Evolutionary conservation across 495 filamentous ascomycete species (phyloP).

Genomic region (Talaromyces thailandensis): DNA sequence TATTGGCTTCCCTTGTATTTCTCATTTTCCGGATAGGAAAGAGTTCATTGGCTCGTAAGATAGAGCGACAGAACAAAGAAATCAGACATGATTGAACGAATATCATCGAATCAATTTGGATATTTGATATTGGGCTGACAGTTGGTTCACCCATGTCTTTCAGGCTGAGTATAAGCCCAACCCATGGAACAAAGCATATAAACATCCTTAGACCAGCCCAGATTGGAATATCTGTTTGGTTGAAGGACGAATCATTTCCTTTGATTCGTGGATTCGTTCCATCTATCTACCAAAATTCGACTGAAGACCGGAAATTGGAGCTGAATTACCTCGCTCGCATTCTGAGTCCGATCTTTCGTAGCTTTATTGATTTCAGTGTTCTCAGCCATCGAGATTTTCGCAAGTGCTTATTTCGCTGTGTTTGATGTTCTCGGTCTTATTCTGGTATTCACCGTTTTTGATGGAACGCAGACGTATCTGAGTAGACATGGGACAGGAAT

Average conservation of each 20-base stretch:
- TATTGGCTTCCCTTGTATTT: neutral
- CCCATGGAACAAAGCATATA: neutral
- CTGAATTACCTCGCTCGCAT: no score
- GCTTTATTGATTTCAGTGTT: no score
- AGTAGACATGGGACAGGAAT: no score
- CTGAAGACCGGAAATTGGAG: no score
- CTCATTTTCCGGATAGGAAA: neutral
- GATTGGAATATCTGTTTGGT: neutral
- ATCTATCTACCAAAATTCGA: no score
- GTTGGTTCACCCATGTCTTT: neutral
- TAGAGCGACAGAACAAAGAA: neutral
- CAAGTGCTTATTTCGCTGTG: no score
- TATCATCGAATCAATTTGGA: neutral
- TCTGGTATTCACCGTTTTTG: no score
- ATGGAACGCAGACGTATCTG: no score
- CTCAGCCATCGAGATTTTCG: no score
- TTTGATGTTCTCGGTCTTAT: no score
- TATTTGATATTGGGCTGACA: neutral
- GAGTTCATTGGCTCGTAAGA: neutral
- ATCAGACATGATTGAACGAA: neutral
- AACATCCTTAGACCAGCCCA: neutral
- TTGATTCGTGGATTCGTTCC: no score
- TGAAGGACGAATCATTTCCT: neutral
- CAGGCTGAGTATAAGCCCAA: neutral
- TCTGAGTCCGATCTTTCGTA: no score